Evolutionary conservation across 345 rosid species (phyloP), one percentile per base, ranked within the genome.

Genomic region (Raphanus raphanistrum): DNA sequence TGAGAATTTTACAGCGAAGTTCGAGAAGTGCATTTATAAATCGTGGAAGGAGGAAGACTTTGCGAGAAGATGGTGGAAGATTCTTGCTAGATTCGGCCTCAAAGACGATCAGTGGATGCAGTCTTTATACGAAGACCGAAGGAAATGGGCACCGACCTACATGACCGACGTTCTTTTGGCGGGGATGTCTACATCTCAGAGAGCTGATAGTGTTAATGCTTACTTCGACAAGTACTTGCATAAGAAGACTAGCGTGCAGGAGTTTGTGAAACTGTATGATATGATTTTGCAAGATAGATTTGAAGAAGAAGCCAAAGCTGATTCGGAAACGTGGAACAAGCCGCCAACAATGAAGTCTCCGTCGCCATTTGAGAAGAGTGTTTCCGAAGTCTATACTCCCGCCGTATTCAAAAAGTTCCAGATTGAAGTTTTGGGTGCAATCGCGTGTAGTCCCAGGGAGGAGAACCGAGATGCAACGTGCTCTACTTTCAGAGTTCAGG

Each of bases 291-390:
- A 80, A 79, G 89, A 87, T 63, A 85, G 88, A 73, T 89, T 79
- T 61, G 93, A 89, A 65, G 93, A 87, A 82, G 93, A 89, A 82
- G 89, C 91, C 60, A 85, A 86, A 76, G 93, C 93, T 57, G 89
- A 86, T 83, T 84, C 84, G 13, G 93, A 89, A 76, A 84, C 86
- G 13, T 84, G 88, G 89, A 83, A 85, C 82, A 87, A 86, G 70
- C 86, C 82, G 75, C 93, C 91, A 28, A n/a, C 85, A 32, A 45
- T 89, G 80, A 89, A 82, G 83, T 89, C 93, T 78, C 91, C 93
- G 5, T 89, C 93, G 0, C 93, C 93, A 41, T 85, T 86, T 83
- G 93, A 87, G 85, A 89, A 89, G 79, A 79, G 86, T 77, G 86
- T 89, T 74, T 83, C 91, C 17, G 86, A 84, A 69, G 50, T 87